Evolutionary conservation across 768 basidiomycete genomes (phyloP).

Genomic region (Erythrobasidium yunnanense): DNA sequence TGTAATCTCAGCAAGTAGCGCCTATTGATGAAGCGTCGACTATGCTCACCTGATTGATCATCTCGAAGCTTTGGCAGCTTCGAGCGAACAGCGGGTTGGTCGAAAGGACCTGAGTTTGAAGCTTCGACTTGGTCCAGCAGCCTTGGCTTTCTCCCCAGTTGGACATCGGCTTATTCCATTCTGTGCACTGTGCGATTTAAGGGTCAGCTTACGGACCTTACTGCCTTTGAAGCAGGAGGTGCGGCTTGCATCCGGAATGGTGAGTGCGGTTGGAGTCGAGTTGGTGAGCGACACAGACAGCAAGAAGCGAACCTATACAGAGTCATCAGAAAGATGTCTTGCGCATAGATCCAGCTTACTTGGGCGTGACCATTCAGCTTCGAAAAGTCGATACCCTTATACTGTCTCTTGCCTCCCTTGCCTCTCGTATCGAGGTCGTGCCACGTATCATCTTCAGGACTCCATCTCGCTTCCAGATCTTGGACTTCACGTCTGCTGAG

Average conservation of each 20-base stretch:
- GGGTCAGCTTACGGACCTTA: no score
- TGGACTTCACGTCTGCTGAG: not conserved
- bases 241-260: not conserved
- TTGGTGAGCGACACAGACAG: not conserved
- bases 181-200: no score
- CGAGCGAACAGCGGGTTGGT: not conserved
- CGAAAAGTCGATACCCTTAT: not conserved
- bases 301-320: not conserved
- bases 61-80: not conserved
- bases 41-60: not conserved
- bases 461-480: not conserved
- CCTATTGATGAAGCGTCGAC: not conserved
- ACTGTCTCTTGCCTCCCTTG: not conserved
- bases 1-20: not conserved
- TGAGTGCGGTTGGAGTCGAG: not conserved
- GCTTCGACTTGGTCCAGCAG: not conserved
- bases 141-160: not conserved
- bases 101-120: not conserved
- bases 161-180: not conserved
- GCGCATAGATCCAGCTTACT: not conserved
- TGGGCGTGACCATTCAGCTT: not conserved
- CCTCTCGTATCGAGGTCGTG: not conserved
- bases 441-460: not conserved
- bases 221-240: no score
- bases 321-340: not conserved